phyloP scores from a whole-genome alignment of 2,329 filamentous ascomycete genomes.

The Aspergillus tanneri region DNA sequence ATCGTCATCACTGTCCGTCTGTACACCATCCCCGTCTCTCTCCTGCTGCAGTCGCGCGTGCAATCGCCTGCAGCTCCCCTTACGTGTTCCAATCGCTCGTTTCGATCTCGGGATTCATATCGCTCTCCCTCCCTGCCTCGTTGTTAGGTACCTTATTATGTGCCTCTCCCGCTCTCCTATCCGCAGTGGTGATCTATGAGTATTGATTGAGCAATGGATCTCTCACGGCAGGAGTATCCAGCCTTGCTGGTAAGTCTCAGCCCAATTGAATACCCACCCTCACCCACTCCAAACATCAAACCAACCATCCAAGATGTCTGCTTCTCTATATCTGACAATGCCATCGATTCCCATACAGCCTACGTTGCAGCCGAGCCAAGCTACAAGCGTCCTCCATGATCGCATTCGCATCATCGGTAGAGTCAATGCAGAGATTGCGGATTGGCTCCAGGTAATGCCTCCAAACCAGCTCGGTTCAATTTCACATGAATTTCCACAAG shows the following conservation, averaged over 20 bases:
- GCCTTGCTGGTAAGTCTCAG: conserved; percentile 75
- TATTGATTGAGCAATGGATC: conserved; percentile 58
- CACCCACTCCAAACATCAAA: background rate
- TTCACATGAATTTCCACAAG: background rate
- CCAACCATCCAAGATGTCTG: background rate
- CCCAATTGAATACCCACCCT: background rate
- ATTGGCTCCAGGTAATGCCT: conserved; percentile 83
- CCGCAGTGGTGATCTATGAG: conserved; percentile 27
- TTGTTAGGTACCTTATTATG: conserved; percentile 36
- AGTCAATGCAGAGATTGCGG: conserved; percentile 86
- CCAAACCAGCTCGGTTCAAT: conserved; percentile 8
- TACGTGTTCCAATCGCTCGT: background rate
- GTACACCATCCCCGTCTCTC: background rate
- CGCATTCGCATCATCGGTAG: conserved; percentile 83
- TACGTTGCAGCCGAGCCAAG: conserved; percentile 75
- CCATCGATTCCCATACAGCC: conserved; percentile 55
- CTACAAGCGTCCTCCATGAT: conserved; percentile 77
- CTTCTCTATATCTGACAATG: background rate
- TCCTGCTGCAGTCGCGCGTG: background rate
- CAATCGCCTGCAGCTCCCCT: background rate
- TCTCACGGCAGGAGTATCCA: conserved; percentile 87
- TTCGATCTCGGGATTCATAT: background rate
- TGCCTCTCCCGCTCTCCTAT: conserved; percentile 24
- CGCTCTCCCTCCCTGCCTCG: conserved; percentile 13
- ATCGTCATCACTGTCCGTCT: conserved; percentile 3